phyloP scores from a whole-genome alignment of 768 basidiomycete species.

The Boletellus sp. region DNA sequence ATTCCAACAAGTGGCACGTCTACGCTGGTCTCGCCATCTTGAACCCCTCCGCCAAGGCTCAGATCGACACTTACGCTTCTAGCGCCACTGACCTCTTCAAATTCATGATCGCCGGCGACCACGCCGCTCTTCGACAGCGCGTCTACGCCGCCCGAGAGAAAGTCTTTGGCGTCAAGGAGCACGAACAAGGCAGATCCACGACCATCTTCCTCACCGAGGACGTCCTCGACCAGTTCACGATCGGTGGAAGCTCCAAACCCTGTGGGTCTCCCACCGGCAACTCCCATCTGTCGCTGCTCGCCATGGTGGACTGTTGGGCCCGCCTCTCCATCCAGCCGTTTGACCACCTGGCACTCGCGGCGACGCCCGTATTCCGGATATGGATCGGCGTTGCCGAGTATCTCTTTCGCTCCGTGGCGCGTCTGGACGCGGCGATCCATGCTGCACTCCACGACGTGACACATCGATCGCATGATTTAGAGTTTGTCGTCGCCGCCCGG shows the following conservation, averaged over 20 bases:
- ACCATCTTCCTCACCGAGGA: slow-evolving; percentile 84
- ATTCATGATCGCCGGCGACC: slow-evolving; percentile 74
- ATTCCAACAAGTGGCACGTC: slow-evolving; percentile 97
- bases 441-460: slow-evolving; percentile 73
- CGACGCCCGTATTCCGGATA: slow-evolving; percentile 92
- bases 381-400: slow-evolving; percentile 98
- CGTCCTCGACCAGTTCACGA: slow-evolving; percentile 84
- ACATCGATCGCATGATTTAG: slow-evolving; percentile 85
- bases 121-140: slow-evolving; percentile 57
- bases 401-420: slow-evolving; percentile 68
- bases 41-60: slow-evolving; percentile 82
- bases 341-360: slow-evolving; percentile 86
- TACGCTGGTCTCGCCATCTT: slow-evolving; percentile 98
- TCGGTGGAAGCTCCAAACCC: slow-evolving; percentile 45
- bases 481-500: slow-evolving; percentile 89
- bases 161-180: slow-evolving; percentile 62
- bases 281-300: slow-evolving; percentile 89
- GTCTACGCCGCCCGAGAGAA: slow-evolving; percentile 68
- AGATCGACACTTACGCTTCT: slow-evolving; percentile 89
- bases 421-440: slow-evolving; percentile 66
- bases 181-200: slow-evolving; percentile 27
- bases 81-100: slow-evolving; percentile 90
- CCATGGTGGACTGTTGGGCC: slow-evolving; percentile 99
- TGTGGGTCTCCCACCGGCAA: slow-evolving; percentile 39
- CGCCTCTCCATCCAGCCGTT: slow-evolving; percentile 83